phyloP scores from a whole-genome alignment of 23 red algal species.

The Gracilaria domingensis region DNA sequence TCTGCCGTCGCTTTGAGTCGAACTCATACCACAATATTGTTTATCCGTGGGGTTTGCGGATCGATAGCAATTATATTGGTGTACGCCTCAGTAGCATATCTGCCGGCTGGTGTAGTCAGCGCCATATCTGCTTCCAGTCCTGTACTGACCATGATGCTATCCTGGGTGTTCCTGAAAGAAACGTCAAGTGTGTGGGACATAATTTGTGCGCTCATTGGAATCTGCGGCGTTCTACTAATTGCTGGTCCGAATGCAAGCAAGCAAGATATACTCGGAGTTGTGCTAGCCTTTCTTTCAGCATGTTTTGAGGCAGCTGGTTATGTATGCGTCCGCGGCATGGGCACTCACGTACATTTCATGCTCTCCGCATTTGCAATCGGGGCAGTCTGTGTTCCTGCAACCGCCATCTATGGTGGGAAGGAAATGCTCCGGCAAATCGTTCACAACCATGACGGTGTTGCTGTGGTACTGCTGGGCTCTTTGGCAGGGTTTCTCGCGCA shows the following conservation, averaged over 20 bases:
- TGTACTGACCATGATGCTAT: conserved; percentile 10
- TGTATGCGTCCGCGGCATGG: conserved; percentile 39
- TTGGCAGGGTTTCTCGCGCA: conserved; percentile 24
- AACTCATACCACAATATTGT: neutral
- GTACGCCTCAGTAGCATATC: neutral
- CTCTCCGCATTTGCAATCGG: conserved; percentile 19
- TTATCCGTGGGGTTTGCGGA: conserved; percentile 3
- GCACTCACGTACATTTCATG: conserved; percentile 40
- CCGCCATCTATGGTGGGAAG: neutral
- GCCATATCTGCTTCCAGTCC: conserved; percentile 28
- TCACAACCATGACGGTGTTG: neutral
- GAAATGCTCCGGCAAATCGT: neutral
- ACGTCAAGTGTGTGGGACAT: conserved; percentile 20
- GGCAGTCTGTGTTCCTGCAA: neutral
- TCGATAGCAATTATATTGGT: neutral
- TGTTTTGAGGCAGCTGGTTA: conserved; percentile 24
- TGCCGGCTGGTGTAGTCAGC: conserved; percentile 17
- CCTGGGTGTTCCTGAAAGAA: conserved; percentile 34
- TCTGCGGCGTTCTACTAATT: neutral
- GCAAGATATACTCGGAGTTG: neutral
- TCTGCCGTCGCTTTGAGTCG: neutral
- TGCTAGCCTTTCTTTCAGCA: conserved; percentile 13
- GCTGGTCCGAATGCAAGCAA: neutral
- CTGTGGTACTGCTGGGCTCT: neutral
- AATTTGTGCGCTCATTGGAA: conserved; percentile 11